phyloP scores from a whole-genome alignment of 108 stramenopile genomes.

The Cylindrotheca closterium region DNA sequence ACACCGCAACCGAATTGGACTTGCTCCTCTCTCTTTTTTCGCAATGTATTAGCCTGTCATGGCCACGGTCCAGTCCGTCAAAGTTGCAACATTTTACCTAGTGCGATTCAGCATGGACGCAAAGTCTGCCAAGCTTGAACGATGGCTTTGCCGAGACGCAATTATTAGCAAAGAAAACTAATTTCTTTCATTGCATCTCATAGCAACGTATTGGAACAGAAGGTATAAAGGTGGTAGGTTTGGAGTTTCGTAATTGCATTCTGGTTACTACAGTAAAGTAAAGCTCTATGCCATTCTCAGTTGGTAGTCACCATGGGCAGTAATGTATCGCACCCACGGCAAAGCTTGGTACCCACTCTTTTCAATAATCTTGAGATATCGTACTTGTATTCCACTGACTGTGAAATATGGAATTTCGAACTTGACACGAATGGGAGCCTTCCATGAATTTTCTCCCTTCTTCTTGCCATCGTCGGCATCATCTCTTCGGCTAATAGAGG shows the following conservation, averaged over 20 bases:
- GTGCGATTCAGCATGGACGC: background rate
- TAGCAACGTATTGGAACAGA: no score
- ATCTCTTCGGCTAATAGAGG: slow-evolving; percentile 90
- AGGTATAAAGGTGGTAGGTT: no score
- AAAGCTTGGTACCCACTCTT: slow-evolving; percentile 98
- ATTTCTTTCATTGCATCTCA: no score
- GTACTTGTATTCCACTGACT: slow-evolving; percentile 97
- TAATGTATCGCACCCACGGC: slow-evolving; percentile 99
- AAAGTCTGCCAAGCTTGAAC: background rate
- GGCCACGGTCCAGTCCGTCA: background rate
- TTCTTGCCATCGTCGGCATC: slow-evolving; percentile 55
- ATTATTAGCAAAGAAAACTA: slow-evolving; percentile 7
- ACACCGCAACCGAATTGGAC: no score
- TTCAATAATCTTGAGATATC: slow-evolving; percentile 99
- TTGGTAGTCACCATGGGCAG: slow-evolving; percentile 98
- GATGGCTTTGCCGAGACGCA: background rate
- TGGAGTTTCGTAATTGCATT: no score
- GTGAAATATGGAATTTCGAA: slow-evolving; percentile 99
- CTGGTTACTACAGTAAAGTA: no score
- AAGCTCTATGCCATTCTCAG: slow-evolving; percentile 96
- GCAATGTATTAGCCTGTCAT: background rate
- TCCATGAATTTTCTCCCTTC: slow-evolving; percentile 87
- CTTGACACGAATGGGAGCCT: slow-evolving; percentile 91
- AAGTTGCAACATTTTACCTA: slow-evolving; percentile 6
- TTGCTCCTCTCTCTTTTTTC: no score